Evolutionary conservation across 78 protist species (phyloP).

Genomic region (Neovahlkampfia damariscottae): DNA sequence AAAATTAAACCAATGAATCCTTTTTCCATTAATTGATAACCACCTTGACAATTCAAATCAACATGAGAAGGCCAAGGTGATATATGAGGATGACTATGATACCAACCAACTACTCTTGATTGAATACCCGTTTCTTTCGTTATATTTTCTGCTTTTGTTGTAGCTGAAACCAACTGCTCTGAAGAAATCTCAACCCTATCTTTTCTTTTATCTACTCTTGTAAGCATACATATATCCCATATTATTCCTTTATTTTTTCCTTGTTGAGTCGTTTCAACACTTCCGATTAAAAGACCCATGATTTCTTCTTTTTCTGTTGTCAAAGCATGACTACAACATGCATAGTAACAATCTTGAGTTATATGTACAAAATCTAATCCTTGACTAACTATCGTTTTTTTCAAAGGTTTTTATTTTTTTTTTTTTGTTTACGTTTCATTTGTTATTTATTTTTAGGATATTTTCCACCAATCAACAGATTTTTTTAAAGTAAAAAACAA

Average conservation of each 20-base stretch:
- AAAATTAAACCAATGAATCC: slow-evolving; percentile 44
- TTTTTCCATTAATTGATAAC: slow-evolving; percentile 23
- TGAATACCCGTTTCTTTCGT: slow-evolving; percentile 4
- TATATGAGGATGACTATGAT: slow-evolving; percentile 74
- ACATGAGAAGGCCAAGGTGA: slow-evolving; percentile 51
- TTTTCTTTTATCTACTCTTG: slow-evolving; percentile 8
- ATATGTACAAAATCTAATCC: no score
- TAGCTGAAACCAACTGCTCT: slow-evolving; percentile 40
- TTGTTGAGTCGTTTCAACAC: background rate
- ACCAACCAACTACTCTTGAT: slow-evolving; percentile 65
- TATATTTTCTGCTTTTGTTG: slow-evolving; percentile 26
- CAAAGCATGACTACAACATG: slow-evolving; percentile 37
- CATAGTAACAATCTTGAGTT: background rate
- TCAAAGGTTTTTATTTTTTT: no score
- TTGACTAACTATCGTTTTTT: no score
- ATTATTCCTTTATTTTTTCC: background rate
- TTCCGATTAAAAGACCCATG: slow-evolving; percentile 53
- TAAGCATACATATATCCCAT: background rate
- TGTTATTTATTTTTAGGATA: no score
- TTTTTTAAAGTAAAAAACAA: no score
- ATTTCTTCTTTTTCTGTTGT: slow-evolving; percentile 51
- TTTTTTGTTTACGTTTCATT: no score
- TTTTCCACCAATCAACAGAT: no score
- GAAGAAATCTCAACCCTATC: slow-evolving; percentile 61
- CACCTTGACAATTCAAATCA: slow-evolving; percentile 30